These are phyloP conservation scores for Suillus alpinus DNA, from an alignment of 768 basidiomycete genomes.

Conservation along the genomic window DNA sequence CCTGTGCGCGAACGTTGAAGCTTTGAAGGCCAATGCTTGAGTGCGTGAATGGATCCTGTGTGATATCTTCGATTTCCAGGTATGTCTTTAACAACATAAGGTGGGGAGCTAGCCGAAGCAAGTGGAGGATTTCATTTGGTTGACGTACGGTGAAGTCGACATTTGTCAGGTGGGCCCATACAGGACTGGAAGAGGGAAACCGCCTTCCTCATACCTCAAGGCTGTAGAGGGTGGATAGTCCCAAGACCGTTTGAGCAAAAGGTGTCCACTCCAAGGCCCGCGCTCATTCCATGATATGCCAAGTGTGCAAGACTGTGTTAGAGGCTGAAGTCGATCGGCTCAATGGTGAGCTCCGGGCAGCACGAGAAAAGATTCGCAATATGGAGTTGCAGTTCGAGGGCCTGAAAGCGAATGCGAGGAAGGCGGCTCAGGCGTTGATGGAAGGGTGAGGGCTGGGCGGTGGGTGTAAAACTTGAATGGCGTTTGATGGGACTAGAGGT, in stretches of 20 bases:
- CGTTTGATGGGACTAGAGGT: neutral
- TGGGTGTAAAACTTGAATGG: neutral
- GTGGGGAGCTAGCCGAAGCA: slow-evolving; percentile 18
- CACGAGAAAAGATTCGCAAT: slow-evolving; percentile 77
- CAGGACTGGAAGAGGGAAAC: slow-evolving; percentile 14
- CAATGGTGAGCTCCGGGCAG: slow-evolving; percentile 67
- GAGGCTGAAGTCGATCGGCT: slow-evolving; percentile 62
- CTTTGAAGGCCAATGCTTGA: slow-evolving; percentile 8
- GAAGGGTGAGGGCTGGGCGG: slow-evolving; percentile 11
- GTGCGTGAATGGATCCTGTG: slow-evolving; percentile 8
- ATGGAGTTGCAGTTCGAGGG: slow-evolving; percentile 81
- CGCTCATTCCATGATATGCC: too few species aligned
- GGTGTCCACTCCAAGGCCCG: too few species aligned
- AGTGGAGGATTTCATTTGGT: slow-evolving; percentile 3
- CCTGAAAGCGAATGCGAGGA: slow-evolving; percentile 70
- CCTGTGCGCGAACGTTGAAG: slow-evolving; percentile 2
- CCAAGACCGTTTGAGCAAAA: neutral
- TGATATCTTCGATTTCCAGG: neutral
- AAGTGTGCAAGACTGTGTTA: slow-evolving; percentile 17
- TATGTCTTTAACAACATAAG: slow-evolving; percentile 13
- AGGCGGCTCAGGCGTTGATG: slow-evolving; percentile 64
- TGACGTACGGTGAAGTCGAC: slow-evolving; percentile 5
- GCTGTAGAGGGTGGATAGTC: too few species aligned
- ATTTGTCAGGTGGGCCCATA: slow-evolving; percentile 18
- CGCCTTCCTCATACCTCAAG: too few species aligned